Conservation (phyloP, 2,329 filamentous ascomycete species). For the Teratosphaeriaceae sp. region DNA sequence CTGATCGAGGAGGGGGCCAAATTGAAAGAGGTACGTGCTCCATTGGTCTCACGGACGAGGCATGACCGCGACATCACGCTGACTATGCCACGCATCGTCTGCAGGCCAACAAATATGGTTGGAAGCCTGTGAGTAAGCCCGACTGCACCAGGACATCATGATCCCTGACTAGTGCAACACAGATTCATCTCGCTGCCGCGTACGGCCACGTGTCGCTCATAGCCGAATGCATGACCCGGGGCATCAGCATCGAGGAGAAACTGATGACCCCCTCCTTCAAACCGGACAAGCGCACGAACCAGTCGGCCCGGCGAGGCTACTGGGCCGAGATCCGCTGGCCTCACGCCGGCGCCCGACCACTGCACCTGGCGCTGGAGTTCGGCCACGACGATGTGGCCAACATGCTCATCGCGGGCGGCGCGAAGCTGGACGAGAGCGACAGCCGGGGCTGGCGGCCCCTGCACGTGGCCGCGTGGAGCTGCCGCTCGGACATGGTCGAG, state of each 20-base stretch:
- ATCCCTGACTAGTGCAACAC: not conserved
- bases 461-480: constrained; percentile 16
- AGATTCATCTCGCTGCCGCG: constrained; percentile 15
- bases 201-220: constrained; percentile 13
- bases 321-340: constrained; percentile 18
- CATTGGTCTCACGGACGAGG: too few relatives aligned
- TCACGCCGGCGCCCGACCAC: constrained; percentile 11
- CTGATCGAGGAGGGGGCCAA: constrained; percentile 13
- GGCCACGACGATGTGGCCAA: constrained; percentile 14
- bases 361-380: constrained; percentile 17
- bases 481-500: constrained; percentile 13
- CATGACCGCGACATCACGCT: too few relatives aligned
- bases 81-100: not conserved
- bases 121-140: too few relatives aligned
- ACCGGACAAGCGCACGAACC: constrained; percentile 14
- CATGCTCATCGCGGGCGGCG: constrained; percentile 13
- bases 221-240: constrained; percentile 12
- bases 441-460: constrained; percentile 14
- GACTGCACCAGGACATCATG: too few relatives aligned
- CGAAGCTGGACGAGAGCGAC: constrained; percentile 13
- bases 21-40: too few relatives aligned
- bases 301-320: constrained; percentile 11
- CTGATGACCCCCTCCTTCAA: constrained; percentile 14
- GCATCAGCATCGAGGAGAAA: constrained; percentile 13
- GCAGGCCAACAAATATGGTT: not conserved